Percentiles rank a stretch among this genome's conserved stretches.
phyloP scores from a whole-genome alignment of 106 monocot genomes.

The Dendrobium officinale region DNA sequence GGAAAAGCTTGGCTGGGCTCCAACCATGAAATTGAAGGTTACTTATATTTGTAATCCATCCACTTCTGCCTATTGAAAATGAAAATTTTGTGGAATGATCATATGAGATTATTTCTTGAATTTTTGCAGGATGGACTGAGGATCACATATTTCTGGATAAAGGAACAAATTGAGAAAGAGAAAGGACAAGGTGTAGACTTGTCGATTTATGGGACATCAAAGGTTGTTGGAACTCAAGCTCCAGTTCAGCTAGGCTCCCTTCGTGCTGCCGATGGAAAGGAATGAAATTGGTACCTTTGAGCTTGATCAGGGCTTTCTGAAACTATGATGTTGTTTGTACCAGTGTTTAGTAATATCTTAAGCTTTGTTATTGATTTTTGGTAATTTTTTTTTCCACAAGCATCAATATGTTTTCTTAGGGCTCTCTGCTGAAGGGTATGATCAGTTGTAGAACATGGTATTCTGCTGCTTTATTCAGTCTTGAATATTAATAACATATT shows the following conservation, averaged over 20 bases:
- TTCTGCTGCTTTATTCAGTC: not conserved
- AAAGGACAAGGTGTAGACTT: constrained; percentile 55
- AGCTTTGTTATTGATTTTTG: not conserved
- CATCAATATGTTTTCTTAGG: not conserved
- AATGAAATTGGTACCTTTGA: constrained; percentile 20
- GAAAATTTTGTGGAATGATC: not conserved
- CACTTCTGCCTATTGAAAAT: not conserved
- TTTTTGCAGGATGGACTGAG: constrained; percentile 75
- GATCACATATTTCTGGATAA: constrained; percentile 95
- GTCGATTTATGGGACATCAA: constrained; percentile 73
- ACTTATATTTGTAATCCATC: not conserved
- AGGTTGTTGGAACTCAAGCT: constrained; percentile 87
- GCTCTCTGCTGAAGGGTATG: not conserved
- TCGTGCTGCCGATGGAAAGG: constrained; percentile 93
- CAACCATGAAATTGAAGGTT: constrained; percentile 84
- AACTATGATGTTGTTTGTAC: not conserved
- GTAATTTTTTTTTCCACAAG: not conserved
- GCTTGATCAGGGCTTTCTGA: too few species aligned
- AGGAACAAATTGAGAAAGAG: constrained; percentile 90
- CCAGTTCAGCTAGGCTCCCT: constrained; percentile 92
- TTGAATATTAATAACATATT: not conserved
- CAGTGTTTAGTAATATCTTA: not conserved
- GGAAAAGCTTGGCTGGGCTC: constrained; percentile 94
- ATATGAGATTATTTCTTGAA: constrained; percentile 3
- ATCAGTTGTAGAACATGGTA: not conserved